Evolutionary conservation across 1,284 basidiomycete genomes (phyloP).

Genomic region (Mrakiaceae sp.): DNA sequence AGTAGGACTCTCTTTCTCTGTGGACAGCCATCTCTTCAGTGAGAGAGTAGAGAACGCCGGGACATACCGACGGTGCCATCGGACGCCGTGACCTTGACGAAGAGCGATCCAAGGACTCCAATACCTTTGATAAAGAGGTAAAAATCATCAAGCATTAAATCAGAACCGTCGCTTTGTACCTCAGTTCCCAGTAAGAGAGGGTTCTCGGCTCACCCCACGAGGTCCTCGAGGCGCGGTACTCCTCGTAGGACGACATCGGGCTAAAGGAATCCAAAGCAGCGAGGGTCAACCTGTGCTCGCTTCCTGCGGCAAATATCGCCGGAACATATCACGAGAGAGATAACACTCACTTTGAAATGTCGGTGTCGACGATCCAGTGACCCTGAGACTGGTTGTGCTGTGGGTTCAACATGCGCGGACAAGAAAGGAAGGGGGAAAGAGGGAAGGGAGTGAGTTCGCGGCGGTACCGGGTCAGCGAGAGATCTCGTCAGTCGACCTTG

Average conservation of each 20-base stretch:
- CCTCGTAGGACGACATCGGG: constrained; percentile 13
- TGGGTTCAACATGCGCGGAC: neutral
- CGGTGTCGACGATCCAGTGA: constrained; percentile 27
- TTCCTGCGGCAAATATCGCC: neutral
- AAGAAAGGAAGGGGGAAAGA: neutral
- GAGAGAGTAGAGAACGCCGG: constrained; percentile 27
- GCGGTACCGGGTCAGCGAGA: constrained; percentile 31
- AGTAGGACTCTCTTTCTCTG: no score
- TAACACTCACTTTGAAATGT: constrained; percentile 15
- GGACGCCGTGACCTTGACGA: constrained; percentile 41
- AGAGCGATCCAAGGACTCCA: constrained; percentile 40
- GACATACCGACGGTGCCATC: constrained; percentile 43
- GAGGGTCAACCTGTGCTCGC: neutral
- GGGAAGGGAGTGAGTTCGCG: neutral
- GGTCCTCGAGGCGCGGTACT: constrained; percentile 34
- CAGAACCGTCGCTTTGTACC: no score
- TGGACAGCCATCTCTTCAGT: no score
- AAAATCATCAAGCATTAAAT: neutral
- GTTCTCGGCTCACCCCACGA: constrained; percentile 35
- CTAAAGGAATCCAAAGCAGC: neutral
- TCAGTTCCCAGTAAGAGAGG: constrained; percentile 15
- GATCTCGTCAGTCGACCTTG: no score
- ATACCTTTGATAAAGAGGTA: constrained; percentile 17
- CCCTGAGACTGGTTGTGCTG: constrained; percentile 14
- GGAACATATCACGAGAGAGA: neutral